A percentile compares a stretch with the other conserved stretches of the same genome.
Evolutionary conservation across 208 protist genomes (phyloP).

Genomic region (Naegleria lovaniensis): DNA sequence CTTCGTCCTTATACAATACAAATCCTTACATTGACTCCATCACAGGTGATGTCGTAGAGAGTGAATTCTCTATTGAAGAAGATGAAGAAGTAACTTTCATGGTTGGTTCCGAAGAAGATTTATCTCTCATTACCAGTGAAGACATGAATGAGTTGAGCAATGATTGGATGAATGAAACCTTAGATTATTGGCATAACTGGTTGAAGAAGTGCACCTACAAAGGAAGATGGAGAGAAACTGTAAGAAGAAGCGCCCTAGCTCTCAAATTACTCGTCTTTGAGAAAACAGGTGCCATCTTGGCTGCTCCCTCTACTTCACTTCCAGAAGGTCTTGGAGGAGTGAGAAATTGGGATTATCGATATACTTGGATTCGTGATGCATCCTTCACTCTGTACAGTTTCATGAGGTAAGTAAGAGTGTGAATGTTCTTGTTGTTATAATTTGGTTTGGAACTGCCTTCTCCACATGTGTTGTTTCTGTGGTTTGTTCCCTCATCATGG

Average conservation of each 20-base stretch:
- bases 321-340: constrained; percentile 45
- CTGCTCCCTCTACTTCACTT: constrained; percentile 43
- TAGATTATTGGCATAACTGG: constrained; percentile 53
- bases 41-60: background rate
- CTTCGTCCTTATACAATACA: background rate
- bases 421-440: too few species aligned
- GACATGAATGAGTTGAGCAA: constrained; percentile 24
- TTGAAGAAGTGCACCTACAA: constrained; percentile 26
- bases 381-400: constrained; percentile 51
- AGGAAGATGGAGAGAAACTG: constrained; percentile 48
- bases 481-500: too few species aligned
- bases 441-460: too few species aligned
- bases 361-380: constrained; percentile 49
- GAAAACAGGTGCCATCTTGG: constrained; percentile 47
- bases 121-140: background rate
- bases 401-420: constrained; percentile 35
- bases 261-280: constrained; percentile 50
- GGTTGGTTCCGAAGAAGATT: background rate
- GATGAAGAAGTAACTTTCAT: constrained; percentile 31
- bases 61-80: constrained; percentile 26
- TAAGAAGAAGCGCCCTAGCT: constrained; percentile 40
- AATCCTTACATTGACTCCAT: constrained; percentile 28
- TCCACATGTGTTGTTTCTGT: too few species aligned
- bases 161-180: constrained; percentile 33
- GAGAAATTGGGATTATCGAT: constrained; percentile 53